These are phyloP conservation scores for Cyclostephanos tholiformis DNA, from an alignment of 108 stramenopile genomes.

Conservation along the genomic window DNA sequence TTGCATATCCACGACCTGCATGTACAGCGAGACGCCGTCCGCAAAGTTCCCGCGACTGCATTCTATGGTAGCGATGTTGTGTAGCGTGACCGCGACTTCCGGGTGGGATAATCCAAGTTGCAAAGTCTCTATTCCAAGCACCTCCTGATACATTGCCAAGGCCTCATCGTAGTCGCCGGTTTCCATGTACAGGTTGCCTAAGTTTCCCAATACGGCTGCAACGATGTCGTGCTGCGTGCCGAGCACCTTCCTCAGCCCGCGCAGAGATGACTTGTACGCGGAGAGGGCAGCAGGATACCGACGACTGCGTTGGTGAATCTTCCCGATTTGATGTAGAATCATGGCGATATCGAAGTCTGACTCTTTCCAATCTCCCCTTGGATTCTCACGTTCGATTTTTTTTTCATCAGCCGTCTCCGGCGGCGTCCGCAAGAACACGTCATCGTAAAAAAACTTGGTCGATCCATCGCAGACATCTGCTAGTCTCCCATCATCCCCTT, in stretches of 20 bases:
- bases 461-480: background rate
- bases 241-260: slow-evolving; percentile 80
- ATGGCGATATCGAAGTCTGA: slow-evolving; percentile 78
- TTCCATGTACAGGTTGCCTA: slow-evolving; percentile 88
- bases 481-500: background rate
- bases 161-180: slow-evolving; percentile 82
- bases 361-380: slow-evolving; percentile 14
- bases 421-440: slow-evolving; percentile 50
- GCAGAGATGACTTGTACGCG: slow-evolving; percentile 71
- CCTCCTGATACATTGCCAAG: slow-evolving; percentile 81
- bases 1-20: slow-evolving; percentile 75
- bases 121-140: slow-evolving; percentile 82
- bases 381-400: background rate
- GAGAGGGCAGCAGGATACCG: slow-evolving; percentile 66
- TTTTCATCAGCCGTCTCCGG: background rate
- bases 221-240: slow-evolving; percentile 77
- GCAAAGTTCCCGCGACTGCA: slow-evolving; percentile 76
- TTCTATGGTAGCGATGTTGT: slow-evolving; percentile 91
- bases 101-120: slow-evolving; percentile 86
- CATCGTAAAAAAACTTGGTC: slow-evolving; percentile 59
- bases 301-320: slow-evolving; percentile 63
- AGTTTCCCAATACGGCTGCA: slow-evolving; percentile 84
- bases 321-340: slow-evolving; percentile 83
- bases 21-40: slow-evolving; percentile 70
- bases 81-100: slow-evolving; percentile 83